phyloP scores from a whole-genome alignment of 306 rosid genomes.

The Acacia confusa region DNA sequence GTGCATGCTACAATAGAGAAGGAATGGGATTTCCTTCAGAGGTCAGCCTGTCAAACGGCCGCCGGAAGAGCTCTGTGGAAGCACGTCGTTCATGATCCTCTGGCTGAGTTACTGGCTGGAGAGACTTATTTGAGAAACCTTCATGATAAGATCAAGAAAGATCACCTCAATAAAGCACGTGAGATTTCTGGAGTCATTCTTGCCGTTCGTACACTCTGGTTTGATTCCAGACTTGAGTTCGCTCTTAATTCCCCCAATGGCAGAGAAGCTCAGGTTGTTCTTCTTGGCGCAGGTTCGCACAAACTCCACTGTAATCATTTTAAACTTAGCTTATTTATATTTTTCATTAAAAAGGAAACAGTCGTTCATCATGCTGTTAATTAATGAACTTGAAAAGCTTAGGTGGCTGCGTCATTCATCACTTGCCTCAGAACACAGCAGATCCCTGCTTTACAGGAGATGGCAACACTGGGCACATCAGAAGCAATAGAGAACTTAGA shows the following conservation, averaged over 20 bases:
- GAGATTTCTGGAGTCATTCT: constrained; percentile 94
- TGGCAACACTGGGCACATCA: neutral
- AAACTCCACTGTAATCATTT: neutral
- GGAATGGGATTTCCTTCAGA: constrained; percentile 79
- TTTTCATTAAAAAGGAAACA: neutral
- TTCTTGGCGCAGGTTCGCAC: constrained; percentile 91
- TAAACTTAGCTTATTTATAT: constrained; percentile 19
- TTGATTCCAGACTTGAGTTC: constrained; percentile 72
- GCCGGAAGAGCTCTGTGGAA: constrained; percentile 98
- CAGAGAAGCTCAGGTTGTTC: constrained; percentile 78
- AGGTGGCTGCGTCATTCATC: neutral
- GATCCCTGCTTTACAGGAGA: neutral
- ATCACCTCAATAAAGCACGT: constrained; percentile 69
- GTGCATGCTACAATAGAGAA: constrained; percentile 72
- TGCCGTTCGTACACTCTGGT: constrained; percentile 92
- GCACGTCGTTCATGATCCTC: constrained; percentile 78
- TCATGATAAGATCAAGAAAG: constrained; percentile 87
- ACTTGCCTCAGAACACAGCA: neutral
- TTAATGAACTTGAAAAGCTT: neutral
- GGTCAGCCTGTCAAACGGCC: constrained; percentile 89
- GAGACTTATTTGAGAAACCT: constrained; percentile 74
- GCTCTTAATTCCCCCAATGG: constrained; percentile 56
- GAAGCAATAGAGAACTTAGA: neutral
- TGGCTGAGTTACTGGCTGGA: constrained; percentile 81
- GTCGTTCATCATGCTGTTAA: constrained; percentile 1